Evolutionary conservation across 2,329 filamentous ascomycete species (phyloP), one percentile per base, ranked within the genome.

Genomic region (Colletotrichum sidae): DNA sequence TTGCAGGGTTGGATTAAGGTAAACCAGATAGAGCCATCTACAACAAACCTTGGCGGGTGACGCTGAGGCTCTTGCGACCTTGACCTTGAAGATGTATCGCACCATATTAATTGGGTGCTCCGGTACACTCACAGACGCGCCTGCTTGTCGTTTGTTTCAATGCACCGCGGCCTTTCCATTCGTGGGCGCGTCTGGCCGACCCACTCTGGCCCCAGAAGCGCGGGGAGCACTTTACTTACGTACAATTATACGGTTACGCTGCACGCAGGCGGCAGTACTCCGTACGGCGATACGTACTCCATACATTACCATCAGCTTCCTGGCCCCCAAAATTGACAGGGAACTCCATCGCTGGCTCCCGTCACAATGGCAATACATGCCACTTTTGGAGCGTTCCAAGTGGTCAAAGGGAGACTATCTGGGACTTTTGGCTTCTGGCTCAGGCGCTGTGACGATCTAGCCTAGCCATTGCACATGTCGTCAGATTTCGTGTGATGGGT

Each of bases 11-110:
- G 55, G 55, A 51, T 44, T 5, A 25, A 25, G 25, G 25, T 25
- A 25, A 25, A 25, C 25, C 54, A 52, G 55, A 60, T 54, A 54
- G 51, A 35, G 49, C 50, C 50, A 60, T 50, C 55, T 55, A 50
- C 61, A 60, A 56, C 34, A 38, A 59, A 53, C 39, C 55, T 59
- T 47, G 50, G 58, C 58, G 52, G 46, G 51, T 37, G 56, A 54
- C 44, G 46, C 60, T 50, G 60, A 55, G 60, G 49, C 55, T 55
- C 49, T 44, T 38, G n/a, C 8, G 6, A 34, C 50, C 50, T 11
- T 33, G 6, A 11, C 52, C 51, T 17, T 61, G 52, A 51, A 7
- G 6, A 53, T 17, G 62, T 65, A 53, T 0, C 52, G 41, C 1
- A 4, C 11, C 58, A 13, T 41, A 10, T 10, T 34, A 35, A n/a